phyloP scores from a whole-genome alignment of 2,329 filamentous ascomycete genomes.

The Nannizziopsis arthrosporioides region DNA sequence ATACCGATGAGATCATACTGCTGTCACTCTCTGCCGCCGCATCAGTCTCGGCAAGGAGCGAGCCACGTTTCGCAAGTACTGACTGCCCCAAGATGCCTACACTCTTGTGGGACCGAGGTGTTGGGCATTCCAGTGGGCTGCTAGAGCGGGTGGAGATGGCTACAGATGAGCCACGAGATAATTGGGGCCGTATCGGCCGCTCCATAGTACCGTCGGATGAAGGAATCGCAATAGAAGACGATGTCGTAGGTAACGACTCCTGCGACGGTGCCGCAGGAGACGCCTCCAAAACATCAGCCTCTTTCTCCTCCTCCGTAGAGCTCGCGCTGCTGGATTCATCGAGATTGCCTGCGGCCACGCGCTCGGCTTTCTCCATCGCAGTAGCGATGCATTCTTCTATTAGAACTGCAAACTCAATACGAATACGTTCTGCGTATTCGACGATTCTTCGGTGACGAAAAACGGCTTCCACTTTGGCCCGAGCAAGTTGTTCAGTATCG shows the following conservation, averaged over 20 bases:
- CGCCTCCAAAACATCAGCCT: background rate
- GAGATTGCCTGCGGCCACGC: constrained; percentile 71
- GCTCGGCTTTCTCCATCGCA: constrained; percentile 77
- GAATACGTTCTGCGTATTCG: constrained; percentile 90
- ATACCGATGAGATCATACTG: constrained; percentile 69
- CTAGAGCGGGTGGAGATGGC: constrained; percentile 71
- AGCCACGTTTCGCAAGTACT: constrained; percentile 57
- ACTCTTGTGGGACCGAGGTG: constrained; percentile 69
- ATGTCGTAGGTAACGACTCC: constrained; percentile 30
- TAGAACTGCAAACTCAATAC: constrained; percentile 80
- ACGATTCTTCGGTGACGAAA: constrained; percentile 84
- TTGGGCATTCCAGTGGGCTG: constrained; percentile 82
- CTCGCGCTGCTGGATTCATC: constrained; percentile 53
- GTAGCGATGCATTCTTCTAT: constrained; percentile 94
- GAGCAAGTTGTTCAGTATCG: constrained; percentile 75
- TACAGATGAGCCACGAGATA: constrained; percentile 43
- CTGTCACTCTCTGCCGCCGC: constrained; percentile 70
- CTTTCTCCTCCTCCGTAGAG: constrained; percentile 1
- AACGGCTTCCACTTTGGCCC: constrained; percentile 83
- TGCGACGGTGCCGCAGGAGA: constrained; percentile 36
- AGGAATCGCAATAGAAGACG: background rate
- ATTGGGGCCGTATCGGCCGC: constrained; percentile 44
- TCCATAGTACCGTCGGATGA: constrained; percentile 1
- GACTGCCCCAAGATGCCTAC: constrained; percentile 46
- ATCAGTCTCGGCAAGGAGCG: constrained; percentile 74